Evolutionary conservation across 805 yeast genomes (phyloP).

Genomic region (Hanseniaspora vineae): DNA sequence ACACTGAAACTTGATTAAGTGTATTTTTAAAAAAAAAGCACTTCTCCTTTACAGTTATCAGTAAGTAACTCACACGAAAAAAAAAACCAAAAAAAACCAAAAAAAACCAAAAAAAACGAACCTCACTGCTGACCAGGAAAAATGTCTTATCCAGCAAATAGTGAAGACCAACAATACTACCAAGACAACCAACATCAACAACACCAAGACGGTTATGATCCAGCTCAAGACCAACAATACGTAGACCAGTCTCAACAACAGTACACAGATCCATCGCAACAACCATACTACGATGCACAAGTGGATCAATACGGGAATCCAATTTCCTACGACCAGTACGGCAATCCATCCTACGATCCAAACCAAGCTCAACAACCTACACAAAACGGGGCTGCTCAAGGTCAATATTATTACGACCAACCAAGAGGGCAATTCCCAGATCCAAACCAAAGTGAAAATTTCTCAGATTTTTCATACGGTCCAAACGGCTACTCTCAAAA

Average conservation of each 20-base stretch:
- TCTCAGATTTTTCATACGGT: conserved; percentile 51
- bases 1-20: too few species aligned
- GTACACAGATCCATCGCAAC: conserved; percentile 10
- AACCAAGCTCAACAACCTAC: conserved; percentile 29
- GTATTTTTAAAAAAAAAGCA: too few species aligned
- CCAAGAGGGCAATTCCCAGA: conserved; percentile 25
- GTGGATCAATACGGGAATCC: conserved; percentile 31
- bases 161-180: conserved; percentile 13
- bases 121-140: too few species aligned
- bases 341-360: conserved; percentile 19
- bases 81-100: too few species aligned
- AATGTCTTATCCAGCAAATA: too few species aligned
- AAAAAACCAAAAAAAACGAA: too few species aligned
- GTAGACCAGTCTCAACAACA: conserved; percentile 14
- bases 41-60: too few species aligned
- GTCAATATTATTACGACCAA: conserved; percentile 38
- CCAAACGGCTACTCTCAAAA: conserved; percentile 36
- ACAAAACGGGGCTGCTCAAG: conserved; percentile 26
- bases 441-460: conserved; percentile 41
- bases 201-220: too few species aligned
- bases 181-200: conserved; percentile 6
- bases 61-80: too few species aligned
- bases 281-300: conserved; percentile 17
- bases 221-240: too few species aligned
- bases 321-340: conserved; percentile 23